Evolutionary conservation across 768 basidiomycete genomes (phyloP).

Genomic region (Kwoniella heveanensis): DNA sequence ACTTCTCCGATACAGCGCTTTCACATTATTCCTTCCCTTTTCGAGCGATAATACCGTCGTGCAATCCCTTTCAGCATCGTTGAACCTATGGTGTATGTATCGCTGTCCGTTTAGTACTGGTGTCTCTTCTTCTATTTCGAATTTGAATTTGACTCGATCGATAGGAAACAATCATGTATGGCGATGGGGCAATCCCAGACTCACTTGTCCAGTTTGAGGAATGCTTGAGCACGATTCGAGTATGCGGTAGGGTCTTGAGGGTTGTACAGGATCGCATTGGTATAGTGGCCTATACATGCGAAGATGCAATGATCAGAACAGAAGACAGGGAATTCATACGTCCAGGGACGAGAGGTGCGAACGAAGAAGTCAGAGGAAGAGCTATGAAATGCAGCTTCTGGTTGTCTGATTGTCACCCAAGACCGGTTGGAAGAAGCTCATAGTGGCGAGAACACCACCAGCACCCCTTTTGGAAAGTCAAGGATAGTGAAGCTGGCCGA

Average conservation of each 20-base stretch:
- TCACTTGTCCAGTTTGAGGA: conserved; percentile 92
- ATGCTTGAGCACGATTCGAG: conserved; percentile 86
- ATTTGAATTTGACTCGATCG: background rate
- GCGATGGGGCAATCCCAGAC: conserved; percentile 45
- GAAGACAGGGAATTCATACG: too few species aligned
- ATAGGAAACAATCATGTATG: background rate
- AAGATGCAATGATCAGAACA: background rate
- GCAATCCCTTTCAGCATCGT: conserved; percentile 82
- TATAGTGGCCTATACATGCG: conserved; percentile 66
- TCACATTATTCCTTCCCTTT: conserved; percentile 63
- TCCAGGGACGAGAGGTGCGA: too few species aligned
- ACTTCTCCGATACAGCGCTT: conserved; percentile 75
- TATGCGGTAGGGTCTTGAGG: conserved; percentile 72
- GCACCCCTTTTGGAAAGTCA: too few species aligned
- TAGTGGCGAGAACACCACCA: too few species aligned
- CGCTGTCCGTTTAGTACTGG: too few species aligned
- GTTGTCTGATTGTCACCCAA: too few species aligned
- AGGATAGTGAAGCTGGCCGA: too few species aligned
- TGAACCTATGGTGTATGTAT: conserved; percentile 60
- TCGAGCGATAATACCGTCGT: conserved; percentile 65
- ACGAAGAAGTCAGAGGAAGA: too few species aligned
- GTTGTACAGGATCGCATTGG: conserved; percentile 74
- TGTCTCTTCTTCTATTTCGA: too few species aligned
- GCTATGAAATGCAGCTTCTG: too few species aligned
- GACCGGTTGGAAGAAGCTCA: too few species aligned